Base-by-base conservation (phyloP, 441 rosid genomes). In the Francoa sonchifolia region DNA sequence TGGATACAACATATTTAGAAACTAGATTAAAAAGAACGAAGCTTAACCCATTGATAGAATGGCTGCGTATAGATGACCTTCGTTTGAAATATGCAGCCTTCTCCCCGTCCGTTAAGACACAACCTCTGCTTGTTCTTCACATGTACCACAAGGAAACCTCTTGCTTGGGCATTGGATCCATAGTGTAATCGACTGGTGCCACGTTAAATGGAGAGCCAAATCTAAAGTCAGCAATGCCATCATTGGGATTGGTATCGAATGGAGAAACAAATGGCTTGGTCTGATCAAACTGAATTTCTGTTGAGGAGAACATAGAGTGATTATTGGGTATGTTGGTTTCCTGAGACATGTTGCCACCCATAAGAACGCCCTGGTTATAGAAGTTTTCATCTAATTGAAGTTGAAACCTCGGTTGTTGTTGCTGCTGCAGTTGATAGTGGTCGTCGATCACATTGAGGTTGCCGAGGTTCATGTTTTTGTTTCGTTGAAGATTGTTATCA, bases 141-240 rank as follows among this genome's bases (percentile, higher is more conserved):
- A 42, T 25, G 47, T 52, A 82, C 96, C 96, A 86, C 31, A 65
- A 48, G 48, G 89, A 61, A 12, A 44, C 69, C 41, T 73, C 85
- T 35, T 73, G 94, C 60, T 78, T 76, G 7, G 66, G 77, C 50
- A 69, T 39, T 4, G 61, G 22, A 63, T 70, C 74, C 42, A 68
- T 47, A 12, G 61, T 70, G 52, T 63, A 71, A 46, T 71, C 80
- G 0, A 66, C 76, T 2, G 85, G 37, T 0, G 72, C 44, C 62
- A 80, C 20, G 23, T 79, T 73, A 4, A 75, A 75, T 10, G 88
- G 78, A 19, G 94, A 62, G 5, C 71, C 66, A 3, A 73, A 78
- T 29, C 50, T 52, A 35, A 51, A 47, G 47, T 57, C 61, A 0
- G 43, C 77, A 65, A 63, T 41, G 55, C 6, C 39, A 44, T 42